Base-by-base conservation (phyloP, 2,329 filamentous ascomycete genomes). In the Aureobasidium musti region DNA sequence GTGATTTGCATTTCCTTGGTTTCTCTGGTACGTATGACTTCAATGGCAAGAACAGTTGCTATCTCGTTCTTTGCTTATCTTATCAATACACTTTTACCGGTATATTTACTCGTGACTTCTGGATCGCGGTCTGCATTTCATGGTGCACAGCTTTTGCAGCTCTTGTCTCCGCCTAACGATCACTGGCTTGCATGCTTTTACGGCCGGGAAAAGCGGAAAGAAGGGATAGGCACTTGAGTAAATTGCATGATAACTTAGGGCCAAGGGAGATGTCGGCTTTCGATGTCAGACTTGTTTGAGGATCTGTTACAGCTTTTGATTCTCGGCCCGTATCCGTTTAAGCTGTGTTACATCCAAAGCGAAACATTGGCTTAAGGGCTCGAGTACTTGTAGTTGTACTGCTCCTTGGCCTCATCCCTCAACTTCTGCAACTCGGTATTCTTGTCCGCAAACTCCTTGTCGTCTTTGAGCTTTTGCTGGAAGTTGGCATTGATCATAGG, bases 381-480 rank as follows among this genome's bases (percentile, higher is more conserved):
- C 17, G 77, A 70, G 70, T 77, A 81, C 72, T 81, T 80, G 73
- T 82, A 82, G 6, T 76, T 74, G 69, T 81, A 81, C 71, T 81
- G 73, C 70, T 80, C 76, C 72, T 81, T 81, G 11, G 79, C 79
- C 65, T 76, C 77, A 67, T 77, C 73, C 63, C 77, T 73, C 56
- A 77, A 63, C 52, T 78, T 74, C 65, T 69, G 70, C 26, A 80
- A 66, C 68, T 76, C 71, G 41, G 79, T 76, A 68, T 82, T 78
- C 72, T 79, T 78, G 74, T 81, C 76, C 72, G 77, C 81, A 68
- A 80, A 81, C 68, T 83, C 83, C 26, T 78, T 74, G 41, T 85
- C 81, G 3, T 81, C 76, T 72, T 80, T 77, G 67, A 84, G 60
- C 30, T 76, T 76, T 74, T 79, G 74, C 69, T 75, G 66, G 63